A percentile compares a stretch with the other conserved stretches of the same genome.
Conservation (phyloP, 2,329 filamentous ascomycete genomes). For the Botryotinia calthae region DNA sequence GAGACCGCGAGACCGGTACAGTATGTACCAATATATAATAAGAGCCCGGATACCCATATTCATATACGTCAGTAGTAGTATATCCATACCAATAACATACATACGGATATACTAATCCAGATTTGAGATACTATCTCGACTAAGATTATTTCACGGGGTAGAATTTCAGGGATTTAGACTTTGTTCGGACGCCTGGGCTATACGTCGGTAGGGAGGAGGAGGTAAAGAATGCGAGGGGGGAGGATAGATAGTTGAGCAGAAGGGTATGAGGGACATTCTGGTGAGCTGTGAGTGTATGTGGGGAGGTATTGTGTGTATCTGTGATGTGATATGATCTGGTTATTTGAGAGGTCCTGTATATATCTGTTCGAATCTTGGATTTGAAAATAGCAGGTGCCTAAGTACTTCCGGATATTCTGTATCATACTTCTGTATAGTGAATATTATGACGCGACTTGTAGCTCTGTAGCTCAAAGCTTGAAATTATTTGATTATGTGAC, state of each 20-base stretch:
- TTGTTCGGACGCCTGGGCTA: neutral
- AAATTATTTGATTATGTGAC: neutral
- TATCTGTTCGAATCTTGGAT: neutral
- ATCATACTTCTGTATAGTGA: neutral
- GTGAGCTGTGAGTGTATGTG: no score
- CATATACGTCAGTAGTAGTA: neutral
- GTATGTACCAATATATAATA: no score
- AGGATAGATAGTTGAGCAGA: neutral
- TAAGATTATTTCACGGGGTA: neutral
- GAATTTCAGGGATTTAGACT: neutral
- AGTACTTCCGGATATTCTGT: neutral
- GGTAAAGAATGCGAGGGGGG: neutral
- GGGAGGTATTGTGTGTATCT: no score
- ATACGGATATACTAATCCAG: neutral
- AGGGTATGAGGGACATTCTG: neutral
- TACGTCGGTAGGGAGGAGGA: neutral
- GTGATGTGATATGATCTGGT: neutral
- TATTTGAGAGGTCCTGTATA: neutral
- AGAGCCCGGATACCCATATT: neutral
- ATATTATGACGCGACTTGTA: neutral
- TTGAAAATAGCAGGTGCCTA: neutral
- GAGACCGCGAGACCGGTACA: no score
- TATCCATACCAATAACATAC: neutral
- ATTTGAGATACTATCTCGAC: neutral
- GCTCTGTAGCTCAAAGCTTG: neutral